These are phyloP conservation scores for Pythium oligandrum DNA, from an alignment of 352 stramenopile genomes.

Conservation along the genomic window DNA sequence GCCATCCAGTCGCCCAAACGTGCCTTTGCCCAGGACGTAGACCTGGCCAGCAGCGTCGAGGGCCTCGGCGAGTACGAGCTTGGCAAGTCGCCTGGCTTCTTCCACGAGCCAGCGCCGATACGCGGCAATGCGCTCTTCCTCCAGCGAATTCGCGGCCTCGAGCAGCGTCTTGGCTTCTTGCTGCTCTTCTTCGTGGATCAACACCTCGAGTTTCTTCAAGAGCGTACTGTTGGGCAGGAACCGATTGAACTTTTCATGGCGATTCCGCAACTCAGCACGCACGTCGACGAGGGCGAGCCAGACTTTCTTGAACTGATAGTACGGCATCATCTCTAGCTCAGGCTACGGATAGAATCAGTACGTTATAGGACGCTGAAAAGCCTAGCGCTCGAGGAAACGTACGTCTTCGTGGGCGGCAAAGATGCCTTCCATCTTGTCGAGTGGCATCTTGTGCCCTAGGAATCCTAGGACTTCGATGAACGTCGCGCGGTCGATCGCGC, in stretches of 20 bases:
- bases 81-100: slow-evolving; percentile 40
- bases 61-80: slow-evolving; percentile 40
- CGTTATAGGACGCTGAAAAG: neutral
- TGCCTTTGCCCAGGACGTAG: slow-evolving; percentile 71
- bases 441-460: slow-evolving; percentile 52
- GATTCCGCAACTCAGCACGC: slow-evolving; percentile 47
- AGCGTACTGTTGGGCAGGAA: slow-evolving; percentile 46
- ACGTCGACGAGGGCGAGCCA: slow-evolving; percentile 71
- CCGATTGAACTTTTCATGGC: slow-evolving; percentile 60
- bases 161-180: slow-evolving; percentile 51
- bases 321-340: slow-evolving; percentile 64
- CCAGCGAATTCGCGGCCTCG: slow-evolving; percentile 45
- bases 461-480: slow-evolving; percentile 73
- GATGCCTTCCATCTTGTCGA: slow-evolving; percentile 60
- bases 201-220: slow-evolving; percentile 53
- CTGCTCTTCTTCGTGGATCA: slow-evolving; percentile 68
- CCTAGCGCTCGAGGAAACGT: neutral
- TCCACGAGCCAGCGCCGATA: slow-evolving; percentile 43
- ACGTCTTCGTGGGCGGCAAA: slow-evolving; percentile 73
- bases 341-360: slow-evolving; percentile 24
- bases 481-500: slow-evolving; percentile 54
- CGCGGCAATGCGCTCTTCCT: slow-evolving; percentile 37
- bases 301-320: slow-evolving; percentile 68
- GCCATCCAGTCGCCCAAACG: slow-evolving; percentile 58
- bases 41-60: slow-evolving; percentile 74